These are phyloP conservation scores for Ophiocordyceps camponoti-floridani DNA, from an alignment of 2,329 filamentous ascomycete genomes.

Conservation along the genomic window DNA sequence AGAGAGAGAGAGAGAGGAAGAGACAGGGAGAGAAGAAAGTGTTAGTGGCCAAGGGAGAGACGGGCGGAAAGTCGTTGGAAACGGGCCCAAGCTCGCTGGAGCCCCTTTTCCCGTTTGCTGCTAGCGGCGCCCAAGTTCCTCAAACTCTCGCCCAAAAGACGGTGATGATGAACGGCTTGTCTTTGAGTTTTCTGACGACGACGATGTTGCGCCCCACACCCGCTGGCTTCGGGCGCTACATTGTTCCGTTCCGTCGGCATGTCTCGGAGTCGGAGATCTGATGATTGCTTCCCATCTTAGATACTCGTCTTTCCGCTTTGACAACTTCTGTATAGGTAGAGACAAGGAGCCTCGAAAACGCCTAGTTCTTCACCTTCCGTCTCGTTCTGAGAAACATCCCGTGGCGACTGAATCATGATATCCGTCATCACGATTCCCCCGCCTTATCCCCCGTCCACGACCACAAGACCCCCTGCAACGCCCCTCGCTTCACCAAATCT, in stretches of 20 bases:
- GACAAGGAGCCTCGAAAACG: too few species aligned
- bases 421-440: background rate
- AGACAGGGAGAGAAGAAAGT: background rate
- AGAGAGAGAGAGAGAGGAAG: background rate
- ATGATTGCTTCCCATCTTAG: background rate
- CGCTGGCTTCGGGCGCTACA: background rate
- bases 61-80: background rate
- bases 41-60: background rate
- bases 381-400: too few species aligned
- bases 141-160: background rate
- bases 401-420: too few species aligned
- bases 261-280: background rate
- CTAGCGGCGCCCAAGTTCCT: background rate
- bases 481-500: constrained; percentile 19
- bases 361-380: too few species aligned
- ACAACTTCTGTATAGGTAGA: too few species aligned
- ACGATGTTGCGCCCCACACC: too few species aligned
- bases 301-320: background rate
- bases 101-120: background rate
- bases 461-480: constrained; percentile 22
- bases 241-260: background rate
- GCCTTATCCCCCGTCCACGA: constrained; percentile 10
- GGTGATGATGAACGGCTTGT: background rate
- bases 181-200: background rate
- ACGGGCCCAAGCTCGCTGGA: background rate